Evolutionary conservation across 148 eudicot species (phyloP).

Genomic region (Dysphania ambrosioides): DNA sequence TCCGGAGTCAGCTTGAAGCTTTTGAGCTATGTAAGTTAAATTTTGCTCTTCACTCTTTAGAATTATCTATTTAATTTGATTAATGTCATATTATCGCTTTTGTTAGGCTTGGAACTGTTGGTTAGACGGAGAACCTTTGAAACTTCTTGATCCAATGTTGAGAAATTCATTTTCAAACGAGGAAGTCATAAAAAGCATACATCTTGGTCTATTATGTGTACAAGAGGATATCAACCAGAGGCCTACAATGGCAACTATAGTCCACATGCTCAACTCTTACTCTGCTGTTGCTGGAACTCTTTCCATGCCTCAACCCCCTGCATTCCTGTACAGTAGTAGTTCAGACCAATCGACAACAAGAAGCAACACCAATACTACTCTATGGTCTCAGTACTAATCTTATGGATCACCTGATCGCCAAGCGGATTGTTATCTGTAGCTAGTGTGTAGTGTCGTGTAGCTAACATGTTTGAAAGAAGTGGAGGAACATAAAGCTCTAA

Average conservation of each 20-base stretch:
- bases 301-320: constrained; percentile 1
- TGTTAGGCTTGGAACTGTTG: constrained; percentile 15
- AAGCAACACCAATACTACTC: background rate
- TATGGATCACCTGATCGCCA: background rate
- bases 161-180: background rate
- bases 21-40: background rate
- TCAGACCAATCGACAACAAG: constrained; percentile 2
- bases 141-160: background rate
- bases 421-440: background rate
- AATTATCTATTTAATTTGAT: background rate
- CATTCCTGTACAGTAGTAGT: constrained; percentile 1
- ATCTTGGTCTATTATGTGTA: background rate
- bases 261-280: constrained; percentile 8
- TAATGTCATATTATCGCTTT: background rate
- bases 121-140: background rate
- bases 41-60: background rate
- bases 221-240: constrained; percentile 1
- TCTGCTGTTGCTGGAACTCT: background rate
- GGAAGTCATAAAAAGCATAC: background rate
- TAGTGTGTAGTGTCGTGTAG: too few species aligned
- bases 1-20: background rate
- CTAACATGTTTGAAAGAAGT: too few species aligned
- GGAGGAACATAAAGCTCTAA: too few species aligned
- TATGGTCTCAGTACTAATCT: background rate
- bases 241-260: constrained; percentile 2